A percentile compares a stretch with the other conserved stretches of the same genome.
Evolutionary conservation across 495 filamentous ascomycete genomes (phyloP).

Genomic region (Aspergillus nidulans): DNA sequence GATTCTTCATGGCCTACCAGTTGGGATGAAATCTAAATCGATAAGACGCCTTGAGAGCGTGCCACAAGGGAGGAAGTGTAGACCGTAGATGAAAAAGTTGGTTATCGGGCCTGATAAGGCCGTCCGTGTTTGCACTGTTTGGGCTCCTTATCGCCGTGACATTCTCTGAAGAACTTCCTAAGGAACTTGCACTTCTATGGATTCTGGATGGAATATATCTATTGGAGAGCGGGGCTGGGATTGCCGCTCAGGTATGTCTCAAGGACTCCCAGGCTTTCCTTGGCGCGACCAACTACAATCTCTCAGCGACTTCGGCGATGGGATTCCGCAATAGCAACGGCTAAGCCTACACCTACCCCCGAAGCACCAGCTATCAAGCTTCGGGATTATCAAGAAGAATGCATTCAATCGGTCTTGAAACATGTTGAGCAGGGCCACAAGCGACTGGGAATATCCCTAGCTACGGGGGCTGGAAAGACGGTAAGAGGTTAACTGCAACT

Average conservation of each 20-base stretch:
- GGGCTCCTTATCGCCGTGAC: conserved; percentile 6
- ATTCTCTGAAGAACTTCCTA: neutral
- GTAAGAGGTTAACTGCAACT: conserved; percentile 21
- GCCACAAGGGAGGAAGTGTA: neutral
- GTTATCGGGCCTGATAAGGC: conserved; percentile 31
- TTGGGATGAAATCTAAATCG: neutral
- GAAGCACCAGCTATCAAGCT: conserved; percentile 47
- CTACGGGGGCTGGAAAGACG: conserved; percentile 91
- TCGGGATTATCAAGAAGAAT: conserved; percentile 80
- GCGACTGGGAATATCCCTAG: conserved; percentile 81
- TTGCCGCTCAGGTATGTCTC: conserved; percentile 15
- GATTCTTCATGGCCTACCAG: conserved; percentile 26
- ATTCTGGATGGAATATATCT: conserved; percentile 31
- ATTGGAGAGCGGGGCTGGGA: conserved; percentile 22
- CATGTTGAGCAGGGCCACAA: conserved; percentile 70
- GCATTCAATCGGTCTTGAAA: conserved; percentile 77
- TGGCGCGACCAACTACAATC: conserved; percentile 1
- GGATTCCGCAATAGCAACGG: conserved; percentile 26
- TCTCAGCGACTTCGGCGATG: conserved; percentile 3
- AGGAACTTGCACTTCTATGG: conserved; percentile 13
- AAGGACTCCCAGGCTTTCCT: conserved; percentile 2
- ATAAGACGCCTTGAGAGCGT: conserved; percentile 12
- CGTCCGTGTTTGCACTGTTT: conserved; percentile 42
- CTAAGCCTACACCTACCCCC: conserved; percentile 18
- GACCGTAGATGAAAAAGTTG: neutral